Evolutionary conservation across 2,329 filamentous ascomycete species (phyloP).

Genomic region (Aotearoamyces nothofagi): DNA sequence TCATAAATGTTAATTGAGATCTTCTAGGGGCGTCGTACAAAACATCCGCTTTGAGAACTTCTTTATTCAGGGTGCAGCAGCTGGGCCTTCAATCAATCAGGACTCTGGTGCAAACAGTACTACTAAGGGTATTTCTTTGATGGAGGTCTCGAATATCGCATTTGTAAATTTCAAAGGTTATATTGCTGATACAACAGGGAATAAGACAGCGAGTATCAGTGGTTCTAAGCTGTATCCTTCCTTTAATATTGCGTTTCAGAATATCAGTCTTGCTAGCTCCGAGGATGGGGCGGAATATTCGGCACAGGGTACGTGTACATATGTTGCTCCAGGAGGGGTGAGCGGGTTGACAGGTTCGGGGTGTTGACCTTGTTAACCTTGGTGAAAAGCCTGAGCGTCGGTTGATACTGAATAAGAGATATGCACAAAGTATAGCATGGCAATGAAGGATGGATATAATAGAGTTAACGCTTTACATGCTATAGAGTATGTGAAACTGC

Average conservation of each 20-base stretch:
- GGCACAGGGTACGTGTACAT: conserved; percentile 17
- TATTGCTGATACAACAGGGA: conserved; percentile 18
- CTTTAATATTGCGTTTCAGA: conserved; percentile 30
- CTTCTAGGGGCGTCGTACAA: conserved; percentile 25
- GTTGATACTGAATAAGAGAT: too few species aligned
- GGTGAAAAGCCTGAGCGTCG: too few species aligned
- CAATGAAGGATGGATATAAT: too few species aligned
- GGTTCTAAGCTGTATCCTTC: conserved; percentile 33
- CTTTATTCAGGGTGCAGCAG: conserved; percentile 27
- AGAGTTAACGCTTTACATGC: too few species aligned
- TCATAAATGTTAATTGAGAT: not conserved
- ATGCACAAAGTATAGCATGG: too few species aligned
- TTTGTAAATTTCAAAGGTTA: conserved; percentile 37
- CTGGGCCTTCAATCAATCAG: conserved; percentile 28
- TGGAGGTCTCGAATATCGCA: conserved; percentile 31
- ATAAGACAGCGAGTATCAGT: conserved; percentile 25
- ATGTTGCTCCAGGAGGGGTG: conserved; percentile 15
- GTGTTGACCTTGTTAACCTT: too few species aligned
- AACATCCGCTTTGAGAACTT: conserved; percentile 38
- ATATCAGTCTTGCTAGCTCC: conserved; percentile 18
- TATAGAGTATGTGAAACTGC: too few species aligned
- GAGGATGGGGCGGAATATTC: conserved; percentile 7
- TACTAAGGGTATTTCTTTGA: conserved; percentile 30
- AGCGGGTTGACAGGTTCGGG: conserved; percentile 16
- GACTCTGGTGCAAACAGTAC: conserved; percentile 33